phyloP scores from a whole-genome alignment of 768 basidiomycete genomes.

The Lactarius trivialis region DNA sequence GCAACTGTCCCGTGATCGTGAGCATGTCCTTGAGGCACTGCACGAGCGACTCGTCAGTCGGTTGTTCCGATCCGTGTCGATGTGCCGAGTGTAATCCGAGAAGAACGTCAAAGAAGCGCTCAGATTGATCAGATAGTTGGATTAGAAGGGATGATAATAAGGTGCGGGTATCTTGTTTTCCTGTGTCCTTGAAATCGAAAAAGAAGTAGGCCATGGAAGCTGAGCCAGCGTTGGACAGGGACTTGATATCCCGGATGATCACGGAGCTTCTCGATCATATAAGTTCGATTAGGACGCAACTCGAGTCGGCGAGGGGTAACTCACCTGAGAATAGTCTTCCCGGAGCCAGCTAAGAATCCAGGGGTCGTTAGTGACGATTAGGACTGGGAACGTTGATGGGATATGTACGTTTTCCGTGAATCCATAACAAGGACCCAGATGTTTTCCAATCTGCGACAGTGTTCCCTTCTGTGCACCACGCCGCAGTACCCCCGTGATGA shows the following conservation, averaged over 20 bases:
- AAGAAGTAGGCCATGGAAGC: background rate
- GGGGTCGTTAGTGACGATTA: background rate
- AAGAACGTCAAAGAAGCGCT: background rate
- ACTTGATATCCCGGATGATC: background rate
- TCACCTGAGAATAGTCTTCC: background rate
- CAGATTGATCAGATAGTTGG: background rate
- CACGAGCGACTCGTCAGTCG: background rate
- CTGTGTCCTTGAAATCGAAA: background rate
- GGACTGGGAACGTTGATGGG: too few species aligned
- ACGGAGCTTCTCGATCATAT: background rate
- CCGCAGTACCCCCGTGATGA: too few species aligned
- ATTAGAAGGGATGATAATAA: background rate
- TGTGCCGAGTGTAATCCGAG: background rate
- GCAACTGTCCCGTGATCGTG: background rate
- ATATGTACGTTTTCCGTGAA: too few species aligned
- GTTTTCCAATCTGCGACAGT: too few species aligned
- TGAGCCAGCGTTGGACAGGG: background rate
- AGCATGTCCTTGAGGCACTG: background rate
- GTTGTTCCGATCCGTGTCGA: background rate
- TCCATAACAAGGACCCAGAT: too few species aligned
- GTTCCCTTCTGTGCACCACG: too few species aligned
- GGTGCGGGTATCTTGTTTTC: background rate
- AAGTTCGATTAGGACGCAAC: background rate
- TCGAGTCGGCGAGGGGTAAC: background rate
- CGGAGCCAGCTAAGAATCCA: background rate